Evolutionary conservation across 306 rosid genomes (phyloP).

Genomic region (Inga leiocalycina): DNA sequence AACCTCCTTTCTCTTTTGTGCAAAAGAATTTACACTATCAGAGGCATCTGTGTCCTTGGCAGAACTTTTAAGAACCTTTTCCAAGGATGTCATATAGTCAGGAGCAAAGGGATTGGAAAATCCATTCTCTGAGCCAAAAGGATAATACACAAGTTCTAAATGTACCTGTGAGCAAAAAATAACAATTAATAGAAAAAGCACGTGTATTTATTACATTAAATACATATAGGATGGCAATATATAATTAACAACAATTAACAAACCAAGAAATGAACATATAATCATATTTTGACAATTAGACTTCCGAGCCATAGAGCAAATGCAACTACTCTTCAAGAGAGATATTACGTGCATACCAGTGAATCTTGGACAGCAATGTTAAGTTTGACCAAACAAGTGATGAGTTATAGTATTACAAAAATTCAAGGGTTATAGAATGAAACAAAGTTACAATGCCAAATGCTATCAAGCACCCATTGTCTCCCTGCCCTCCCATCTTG

Average conservation of each 20-base stretch:
- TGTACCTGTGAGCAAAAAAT: constrained; percentile 66
- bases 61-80: constrained; percentile 70
- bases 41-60: constrained; percentile 58
- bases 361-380: not conserved
- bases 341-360: not conserved
- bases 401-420: not conserved
- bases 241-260: not conserved
- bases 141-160: constrained; percentile 87
- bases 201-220: constrained; percentile 14
- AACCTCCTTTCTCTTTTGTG: constrained; percentile 78
- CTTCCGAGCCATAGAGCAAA: not conserved
- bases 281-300: not conserved
- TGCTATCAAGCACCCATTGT: not conserved
- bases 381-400: constrained; percentile 3
- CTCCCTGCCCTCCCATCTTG: not conserved
- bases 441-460: not conserved
- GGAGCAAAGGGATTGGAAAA: constrained; percentile 77
- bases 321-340: not conserved
- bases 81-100: constrained; percentile 77
- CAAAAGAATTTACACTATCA: constrained; percentile 55
- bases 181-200: constrained; percentile 20
- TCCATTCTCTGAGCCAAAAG: constrained; percentile 72
- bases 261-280: constrained; percentile 14
- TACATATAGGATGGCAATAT: constrained; percentile 1
- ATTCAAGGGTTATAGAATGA: not conserved